Conservation (phyloP, 192 early-diverging fungal species). For the Coemansia brasiliensis region DNA sequence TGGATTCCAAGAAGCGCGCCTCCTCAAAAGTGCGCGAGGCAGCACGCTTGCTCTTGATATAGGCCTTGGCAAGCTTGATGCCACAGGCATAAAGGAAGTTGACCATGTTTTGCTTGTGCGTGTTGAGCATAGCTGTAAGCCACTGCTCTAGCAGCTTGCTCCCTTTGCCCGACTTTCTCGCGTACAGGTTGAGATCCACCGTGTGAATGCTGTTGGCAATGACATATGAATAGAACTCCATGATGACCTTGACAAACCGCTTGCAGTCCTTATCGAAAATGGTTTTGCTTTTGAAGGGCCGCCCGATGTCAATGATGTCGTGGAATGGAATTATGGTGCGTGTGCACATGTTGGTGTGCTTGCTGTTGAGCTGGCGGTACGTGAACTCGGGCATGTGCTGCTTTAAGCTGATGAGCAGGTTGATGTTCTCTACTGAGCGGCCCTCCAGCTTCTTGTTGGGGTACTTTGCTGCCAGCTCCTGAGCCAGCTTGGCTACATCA, state of each 20-base stretch:
- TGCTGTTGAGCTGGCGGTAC: slow-evolving; percentile 44
- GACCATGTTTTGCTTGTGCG: slow-evolving; percentile 22
- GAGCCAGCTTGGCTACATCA: not conserved
- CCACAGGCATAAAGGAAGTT: slow-evolving; percentile 28
- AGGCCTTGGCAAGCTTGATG: slow-evolving; percentile 15
- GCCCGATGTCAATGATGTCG: slow-evolving; percentile 15
- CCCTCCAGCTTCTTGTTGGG: slow-evolving; percentile 32
- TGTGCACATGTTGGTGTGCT: slow-evolving; percentile 51
- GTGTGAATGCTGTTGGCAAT: not conserved
- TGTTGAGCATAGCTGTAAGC: slow-evolving; percentile 31
- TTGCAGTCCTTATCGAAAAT: slow-evolving; percentile 41
- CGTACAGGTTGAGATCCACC: slow-evolving; percentile 5
- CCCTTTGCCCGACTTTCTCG: slow-evolving; percentile 15
- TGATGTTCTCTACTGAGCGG: slow-evolving; percentile 20
- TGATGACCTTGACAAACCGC: slow-evolving; percentile 39
- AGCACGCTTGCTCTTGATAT: slow-evolving; percentile 12
- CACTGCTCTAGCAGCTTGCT: slow-evolving; percentile 45
- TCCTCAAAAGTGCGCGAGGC: slow-evolving; percentile 2
- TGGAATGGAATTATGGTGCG: slow-evolving; percentile 33
- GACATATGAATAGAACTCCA: slow-evolving; percentile 12
- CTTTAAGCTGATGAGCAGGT: slow-evolving; percentile 24
- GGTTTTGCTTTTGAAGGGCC: slow-evolving; percentile 29
- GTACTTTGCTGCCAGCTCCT: slow-evolving; percentile 17
- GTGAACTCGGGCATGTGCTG: slow-evolving; percentile 14
- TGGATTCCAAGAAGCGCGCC: not conserved